Evolutionary conservation across 129 eudicot genomes (phyloP), one percentile per base, ranked within the genome.

Genomic region (Saposhnikovia divaricata): DNA sequence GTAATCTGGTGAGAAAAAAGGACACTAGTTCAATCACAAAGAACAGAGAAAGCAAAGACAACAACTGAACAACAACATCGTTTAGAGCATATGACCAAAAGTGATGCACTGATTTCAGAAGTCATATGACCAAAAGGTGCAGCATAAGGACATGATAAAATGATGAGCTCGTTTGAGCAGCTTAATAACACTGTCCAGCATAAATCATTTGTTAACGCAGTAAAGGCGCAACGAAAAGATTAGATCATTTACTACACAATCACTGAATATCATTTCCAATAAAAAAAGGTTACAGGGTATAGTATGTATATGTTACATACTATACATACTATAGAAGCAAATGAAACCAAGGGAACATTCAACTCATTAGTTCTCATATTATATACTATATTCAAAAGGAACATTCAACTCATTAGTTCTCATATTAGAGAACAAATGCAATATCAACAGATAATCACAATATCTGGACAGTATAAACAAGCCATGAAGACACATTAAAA

Each of bases 101-200:
- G 69, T 38, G 61, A 51, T 77, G 69, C 19, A 28, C n/a, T 38
- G 27, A 77, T 77, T 28, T 76, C 66, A 76, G 65, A 28, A 76
- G 46, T 9, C 55, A 74, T 18, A 23, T 45, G 21, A 72, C 5
- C 45, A 72, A 44, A 74, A 13, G 45, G 21, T 74, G 55, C 55
- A 74, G 46, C 55, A 25, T 44, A 21, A 72, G 76, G 51, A 40
- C 13, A 70, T 3, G 0, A 40, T 39, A 44, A 43, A 9, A 50
- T 13, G 57, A 74, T 11, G 7, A 44, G 77, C 77, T 74, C 55
- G 28, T 74, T 74, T 42, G 31, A 43, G 38, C 18, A 28, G 38
- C 13, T 63, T 27, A 4, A 5, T 4, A 63, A 63, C 71, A 63
- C 38, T n/a, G 71, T 3, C 25, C 71, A 63, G 3, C 4, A 63